Base-by-base conservation (phyloP, 345 rosid genomes). In the Hevea brasiliensis region DNA sequence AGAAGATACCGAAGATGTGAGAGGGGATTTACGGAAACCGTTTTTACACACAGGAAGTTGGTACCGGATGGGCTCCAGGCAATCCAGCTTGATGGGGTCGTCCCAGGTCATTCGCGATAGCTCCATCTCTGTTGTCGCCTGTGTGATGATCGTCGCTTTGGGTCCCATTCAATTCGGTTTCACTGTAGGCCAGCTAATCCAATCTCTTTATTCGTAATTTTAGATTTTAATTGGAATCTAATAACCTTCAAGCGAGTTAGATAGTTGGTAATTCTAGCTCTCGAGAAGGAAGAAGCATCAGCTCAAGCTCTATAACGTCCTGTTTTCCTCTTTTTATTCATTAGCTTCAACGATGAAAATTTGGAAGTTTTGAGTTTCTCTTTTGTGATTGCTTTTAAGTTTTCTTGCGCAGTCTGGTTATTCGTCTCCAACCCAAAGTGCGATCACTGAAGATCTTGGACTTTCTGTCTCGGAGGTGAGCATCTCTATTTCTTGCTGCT, bases 91-190 rank as follows among this genome's bases (percentile, higher is more conserved):
- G 96, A 70, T 91, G 92, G 97, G 97, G 3, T 95, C 98, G 0
- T 85, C 97, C 45, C 94, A 89, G 77, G 90, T 65, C 71, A 87
- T 95, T 54, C 88, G 92, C 5, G 99, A 95, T 54, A 83, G 85
- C 81, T 95, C 99, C 45, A 77, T 95, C 70, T 95, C 99, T 57
- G 98, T 95, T 67, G 81, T 95, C 37, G 99, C 98, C 18, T 92
- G 98, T 64, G 99, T 95, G 42, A 50, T 95, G 80, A 92, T 95
- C 77, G 98, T 95, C 57, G 99, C 98, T 76, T 83, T 95, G 74
- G 99, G 99, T 80, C 99, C 99, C 67, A 91, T 95, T 73, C 99
- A 95, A 87, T 95, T 91, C 66, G 99, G 99, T 32, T 95, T 91
- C 89, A 95, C 99, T 42, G 99, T 95, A 77, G 78, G 89, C 69